Base-by-base conservation (phyloP, 2,329 filamentous ascomycete genomes). In the Biscogniauxia marginata region DNA sequence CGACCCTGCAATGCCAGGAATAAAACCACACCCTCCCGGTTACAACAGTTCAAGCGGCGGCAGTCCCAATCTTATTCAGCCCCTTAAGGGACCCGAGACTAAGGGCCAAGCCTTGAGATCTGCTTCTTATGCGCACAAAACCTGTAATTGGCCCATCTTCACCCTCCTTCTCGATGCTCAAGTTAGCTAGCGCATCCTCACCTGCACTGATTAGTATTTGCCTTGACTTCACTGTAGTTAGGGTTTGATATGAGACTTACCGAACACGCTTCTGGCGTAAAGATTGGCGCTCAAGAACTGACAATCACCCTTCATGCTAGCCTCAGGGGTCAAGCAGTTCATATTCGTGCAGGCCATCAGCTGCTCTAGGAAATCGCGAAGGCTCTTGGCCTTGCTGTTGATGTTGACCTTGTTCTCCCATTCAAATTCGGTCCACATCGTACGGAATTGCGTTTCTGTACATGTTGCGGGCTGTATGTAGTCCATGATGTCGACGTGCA, bases 361-460 rank as follows among this genome's bases (percentile, higher is more conserved):
- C 72, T 96, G 89, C 65, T 91, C 88, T 62, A 99, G 78, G 84
- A 99, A 99, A 19, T 96, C 91, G 50, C 93, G 86, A 59, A 99
- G 81, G 23, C 85, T 89, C 79, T 93, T 96, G 64, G 91, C 91
- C 81, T 97, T 98, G 62, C 91, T 96, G 77, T 97, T 97, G 78
- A 99, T 98, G 78, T 99, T 99, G 75, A 99, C 93, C 84, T 99
- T 99, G 79, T 99, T 99, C 81, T 99, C 95, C 95, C 95, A 99
- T 73, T 99, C 95, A 65, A 99, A 99, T 72, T 99, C 95, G 39
- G 95, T 99, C 95, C 95, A 99, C 95, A 99, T 99, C n/a, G 91
- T 96, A 58, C 95, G 86, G 87, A 99, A 99, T 70, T 98, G 92
- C 9, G 93, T 97, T 80, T 99, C 95, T 4, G 91, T 95, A 81